phyloP scores from a whole-genome alignment of 345 rosid genomes.

The Firmiana major region DNA sequence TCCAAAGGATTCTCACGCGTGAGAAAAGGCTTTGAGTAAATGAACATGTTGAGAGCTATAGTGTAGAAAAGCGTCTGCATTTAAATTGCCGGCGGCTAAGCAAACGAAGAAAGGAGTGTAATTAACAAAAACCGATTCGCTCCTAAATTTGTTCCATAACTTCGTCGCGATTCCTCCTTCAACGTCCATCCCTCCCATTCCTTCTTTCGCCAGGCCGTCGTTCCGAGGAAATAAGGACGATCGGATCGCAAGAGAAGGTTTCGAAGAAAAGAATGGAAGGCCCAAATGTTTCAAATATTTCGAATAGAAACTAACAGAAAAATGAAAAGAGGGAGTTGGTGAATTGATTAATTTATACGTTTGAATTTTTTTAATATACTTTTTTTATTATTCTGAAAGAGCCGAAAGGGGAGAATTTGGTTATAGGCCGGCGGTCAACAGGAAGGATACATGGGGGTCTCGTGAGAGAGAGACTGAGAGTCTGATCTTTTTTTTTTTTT shows the following conservation, averaged over 20 bases:
- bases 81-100: slow-evolving; percentile 41
- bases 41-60: slow-evolving; percentile 38
- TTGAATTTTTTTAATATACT: background rate
- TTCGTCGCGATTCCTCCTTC: slow-evolving; percentile 36
- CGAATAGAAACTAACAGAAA: background rate
- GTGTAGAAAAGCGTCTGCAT: slow-evolving; percentile 26
- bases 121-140: slow-evolving; percentile 31
- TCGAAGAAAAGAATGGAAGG: background rate
- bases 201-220: background rate
- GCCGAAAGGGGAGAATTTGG: slow-evolving; percentile 5
- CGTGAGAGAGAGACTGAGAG: slow-evolving; percentile 11
- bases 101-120: slow-evolving; percentile 44
- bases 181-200: slow-evolving; percentile 21
- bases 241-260: slow-evolving; percentile 4
- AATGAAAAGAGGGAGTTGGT: background rate
- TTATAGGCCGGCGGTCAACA: slow-evolving; percentile 28
- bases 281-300: background rate
- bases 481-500: background rate
- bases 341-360: slow-evolving; percentile 1
- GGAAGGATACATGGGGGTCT: background rate
- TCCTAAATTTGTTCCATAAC: slow-evolving; percentile 46
- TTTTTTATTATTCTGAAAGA: background rate
- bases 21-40: slow-evolving; percentile 39
- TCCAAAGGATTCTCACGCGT: slow-evolving; percentile 30
- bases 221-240: background rate